Percentiles rank a stretch among this genome's conserved stretches.
These are phyloP conservation scores for Eucalyptus victrix DNA, from an alignment of 345 rosid species.

Conservation along the genomic window DNA sequence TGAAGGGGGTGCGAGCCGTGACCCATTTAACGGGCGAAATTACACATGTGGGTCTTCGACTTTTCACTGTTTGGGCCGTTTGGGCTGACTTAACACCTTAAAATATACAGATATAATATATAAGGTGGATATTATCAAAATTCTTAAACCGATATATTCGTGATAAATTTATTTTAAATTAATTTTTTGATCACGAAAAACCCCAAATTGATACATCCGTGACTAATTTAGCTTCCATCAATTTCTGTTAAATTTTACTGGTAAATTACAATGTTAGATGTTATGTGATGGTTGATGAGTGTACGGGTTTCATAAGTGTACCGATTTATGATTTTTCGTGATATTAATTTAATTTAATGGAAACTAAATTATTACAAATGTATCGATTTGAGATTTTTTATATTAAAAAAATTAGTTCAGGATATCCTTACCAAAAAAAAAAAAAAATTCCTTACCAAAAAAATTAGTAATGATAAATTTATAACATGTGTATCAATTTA, in stretches of 20 bases:
- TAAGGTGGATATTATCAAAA: no score
- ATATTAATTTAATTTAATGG: accelerated
- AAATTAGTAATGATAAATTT: accelerated
- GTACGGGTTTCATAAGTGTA: accelerated
- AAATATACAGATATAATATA: not conserved
- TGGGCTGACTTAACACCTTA: not conserved
- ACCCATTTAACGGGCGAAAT: not conserved
- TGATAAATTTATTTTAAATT: accelerated
- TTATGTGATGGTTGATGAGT: no score
- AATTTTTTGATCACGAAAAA: no score
- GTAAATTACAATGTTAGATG: accelerated
- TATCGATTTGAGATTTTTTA: no score
- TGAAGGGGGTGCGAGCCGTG: not conserved
- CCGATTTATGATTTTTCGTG: accelerated
- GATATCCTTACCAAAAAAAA: no score
- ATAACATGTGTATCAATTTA: accelerated
- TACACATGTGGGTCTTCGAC: not conserved
- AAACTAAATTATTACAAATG: no score
- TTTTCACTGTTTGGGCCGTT: not conserved
- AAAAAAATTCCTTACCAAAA: no score
- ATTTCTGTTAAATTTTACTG: accelerated
- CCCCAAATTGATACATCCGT: accelerated
- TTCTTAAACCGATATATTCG: accelerated
- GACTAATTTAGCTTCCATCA: accelerated
- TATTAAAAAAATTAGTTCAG: no score